Evolutionary conservation across 495 filamentous ascomycete genomes (phyloP).

Genomic region (Xylaria nigripes): DNA sequence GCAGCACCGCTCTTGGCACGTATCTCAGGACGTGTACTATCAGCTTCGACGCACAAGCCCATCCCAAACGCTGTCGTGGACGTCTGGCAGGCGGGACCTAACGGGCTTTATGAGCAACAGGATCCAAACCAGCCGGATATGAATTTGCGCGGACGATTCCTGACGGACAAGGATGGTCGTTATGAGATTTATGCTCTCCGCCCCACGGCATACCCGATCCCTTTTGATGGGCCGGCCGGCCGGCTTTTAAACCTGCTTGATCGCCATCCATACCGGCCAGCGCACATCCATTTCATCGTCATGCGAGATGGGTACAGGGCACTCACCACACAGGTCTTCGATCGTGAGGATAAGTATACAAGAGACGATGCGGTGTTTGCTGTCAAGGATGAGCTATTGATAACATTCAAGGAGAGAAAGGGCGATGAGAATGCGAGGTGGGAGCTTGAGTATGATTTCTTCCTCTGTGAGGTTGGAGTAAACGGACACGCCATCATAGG

Average conservation of each 20-base stretch:
- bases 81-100: conserved; percentile 69
- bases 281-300: conserved; percentile 69
- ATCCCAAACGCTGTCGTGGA: conserved; percentile 59
- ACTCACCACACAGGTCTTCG: conserved; percentile 68
- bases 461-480: conserved; percentile 24
- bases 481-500: too few species aligned
- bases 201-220: conserved; percentile 66
- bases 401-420: conserved; percentile 53
- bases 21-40: conserved; percentile 56
- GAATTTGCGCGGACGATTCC: conserved; percentile 67
- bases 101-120: conserved; percentile 76
- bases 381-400: conserved; percentile 65
- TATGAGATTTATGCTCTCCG: conserved; percentile 62
- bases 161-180: conserved; percentile 53
- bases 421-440: conserved; percentile 53
- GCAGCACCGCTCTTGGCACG: conserved; percentile 49
- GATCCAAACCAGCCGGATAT: conserved; percentile 62
- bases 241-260: conserved; percentile 50
- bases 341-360: conserved; percentile 54
- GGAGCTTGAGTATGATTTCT: conserved; percentile 51
- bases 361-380: conserved; percentile 66
- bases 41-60: conserved; percentile 48
- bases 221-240: conserved; percentile 53
- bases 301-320: conserved; percentile 35
- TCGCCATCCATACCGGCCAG: conserved; percentile 63